phyloP scores from a whole-genome alignment of 495 filamentous ascomycete genomes.

The Astrothelium subdiscretum region DNA sequence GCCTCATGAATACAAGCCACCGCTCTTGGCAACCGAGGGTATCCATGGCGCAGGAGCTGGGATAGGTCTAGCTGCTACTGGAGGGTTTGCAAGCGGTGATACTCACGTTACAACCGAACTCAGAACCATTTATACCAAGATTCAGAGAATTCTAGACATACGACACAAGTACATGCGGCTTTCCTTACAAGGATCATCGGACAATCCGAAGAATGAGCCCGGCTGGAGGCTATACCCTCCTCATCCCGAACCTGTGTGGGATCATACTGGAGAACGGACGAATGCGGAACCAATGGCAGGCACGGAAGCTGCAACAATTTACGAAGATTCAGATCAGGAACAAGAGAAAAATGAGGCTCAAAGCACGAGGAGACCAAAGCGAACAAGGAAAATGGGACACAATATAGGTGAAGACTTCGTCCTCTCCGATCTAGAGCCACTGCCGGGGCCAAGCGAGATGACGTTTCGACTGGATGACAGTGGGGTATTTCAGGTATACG shows the following conservation, averaged over 20 bases:
- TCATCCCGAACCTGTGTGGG: slow-evolving; percentile 83
- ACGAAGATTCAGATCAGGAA: neutral
- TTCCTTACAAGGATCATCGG: slow-evolving; percentile 66
- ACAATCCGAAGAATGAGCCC: slow-evolving; percentile 79
- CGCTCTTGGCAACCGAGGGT: slow-evolving; percentile 34
- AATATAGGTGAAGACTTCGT: slow-evolving; percentile 88
- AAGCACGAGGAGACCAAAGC: slow-evolving; percentile 13
- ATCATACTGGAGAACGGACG: slow-evolving; percentile 48
- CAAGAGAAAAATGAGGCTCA: neutral
- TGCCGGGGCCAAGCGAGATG: slow-evolving; percentile 59
- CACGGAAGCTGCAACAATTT: neutral
- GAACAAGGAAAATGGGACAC: slow-evolving; percentile 66
- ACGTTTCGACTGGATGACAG: slow-evolving; percentile 65
- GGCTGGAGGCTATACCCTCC: slow-evolving; percentile 84
- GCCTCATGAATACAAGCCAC: slow-evolving; percentile 37
- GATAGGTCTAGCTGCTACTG: slow-evolving; percentile 35
- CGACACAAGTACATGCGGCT: slow-evolving; percentile 78
- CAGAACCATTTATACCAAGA: slow-evolving; percentile 71
- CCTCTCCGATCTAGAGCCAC: slow-evolving; percentile 59
- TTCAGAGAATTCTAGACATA: slow-evolving; percentile 71
- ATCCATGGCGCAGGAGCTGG: slow-evolving; percentile 42
- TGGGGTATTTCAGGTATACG: slow-evolving; percentile 86
- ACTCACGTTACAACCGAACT: slow-evolving; percentile 70
- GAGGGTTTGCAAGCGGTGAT: slow-evolving; percentile 44
- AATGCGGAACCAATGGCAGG: slow-evolving; percentile 25